These are phyloP conservation scores for Oryza coarctata DNA, from an alignment of 176 grass and related monocot species.

Conservation along the genomic window DNA sequence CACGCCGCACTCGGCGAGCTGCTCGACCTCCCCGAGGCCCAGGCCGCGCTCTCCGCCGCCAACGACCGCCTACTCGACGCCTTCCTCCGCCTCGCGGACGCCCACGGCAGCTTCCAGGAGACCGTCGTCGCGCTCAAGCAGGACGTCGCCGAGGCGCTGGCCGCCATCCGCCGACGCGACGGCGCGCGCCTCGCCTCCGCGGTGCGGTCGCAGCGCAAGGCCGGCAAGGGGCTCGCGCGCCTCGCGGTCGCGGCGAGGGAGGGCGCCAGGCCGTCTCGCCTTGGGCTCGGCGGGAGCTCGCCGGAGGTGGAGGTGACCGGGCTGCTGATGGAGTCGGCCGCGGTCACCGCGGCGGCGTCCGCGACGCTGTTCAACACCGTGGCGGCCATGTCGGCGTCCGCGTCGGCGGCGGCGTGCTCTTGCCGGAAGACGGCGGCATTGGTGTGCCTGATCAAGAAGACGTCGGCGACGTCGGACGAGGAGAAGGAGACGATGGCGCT, in stretches of 20 bases:
- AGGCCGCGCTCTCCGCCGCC: constrained; percentile 33
- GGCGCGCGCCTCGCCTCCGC: constrained; percentile 26
- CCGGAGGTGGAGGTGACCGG: constrained; percentile 48
- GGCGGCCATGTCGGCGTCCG: constrained; percentile 34
- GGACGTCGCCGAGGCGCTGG: constrained; percentile 37
- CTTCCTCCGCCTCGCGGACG: constrained; percentile 71
- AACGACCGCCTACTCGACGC: constrained; percentile 59
- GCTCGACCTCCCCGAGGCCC: constrained; percentile 44
- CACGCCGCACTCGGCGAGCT: constrained; percentile 55
- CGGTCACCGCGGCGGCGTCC: constrained; percentile 35
- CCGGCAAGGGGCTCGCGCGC: constrained; percentile 51
- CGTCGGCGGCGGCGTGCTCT: constrained; percentile 14
- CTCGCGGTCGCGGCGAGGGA: neutral
- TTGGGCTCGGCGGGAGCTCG: neutral
- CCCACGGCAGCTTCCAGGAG: constrained; percentile 61
- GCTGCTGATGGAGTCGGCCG: constrained; percentile 50
- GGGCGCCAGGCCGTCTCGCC: neutral
- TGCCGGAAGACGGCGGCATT: constrained; percentile 48
- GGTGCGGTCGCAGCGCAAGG: constrained; percentile 32
- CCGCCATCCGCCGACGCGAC: constrained; percentile 55
- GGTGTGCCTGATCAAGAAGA: constrained; percentile 35
- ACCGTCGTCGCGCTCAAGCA: constrained; percentile 47
- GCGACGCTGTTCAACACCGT: constrained; percentile 46
- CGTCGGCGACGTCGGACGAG: neutral
- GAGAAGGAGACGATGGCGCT: constrained; percentile 38